Evolutionary conservation across 352 stramenopile genomes (phyloP).

Genomic region (Halophytophthora polymorphica): DNA sequence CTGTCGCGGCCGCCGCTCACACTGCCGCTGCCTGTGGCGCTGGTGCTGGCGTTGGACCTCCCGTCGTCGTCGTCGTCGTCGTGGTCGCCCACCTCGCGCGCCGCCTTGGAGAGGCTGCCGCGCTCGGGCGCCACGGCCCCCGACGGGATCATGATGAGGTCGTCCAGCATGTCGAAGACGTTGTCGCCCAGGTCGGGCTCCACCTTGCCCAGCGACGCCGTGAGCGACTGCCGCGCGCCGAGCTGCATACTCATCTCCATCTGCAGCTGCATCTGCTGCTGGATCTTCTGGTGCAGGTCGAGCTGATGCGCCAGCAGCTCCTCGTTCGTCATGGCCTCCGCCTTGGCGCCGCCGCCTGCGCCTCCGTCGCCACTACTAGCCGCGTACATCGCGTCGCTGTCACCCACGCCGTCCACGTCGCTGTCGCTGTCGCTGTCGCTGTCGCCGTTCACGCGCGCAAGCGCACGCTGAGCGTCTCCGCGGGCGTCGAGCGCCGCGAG

Average conservation of each 20-base stretch:
- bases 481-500: too few species aligned
- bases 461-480: too few species aligned
- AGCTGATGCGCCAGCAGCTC: conserved; percentile 79
- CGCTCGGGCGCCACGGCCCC: conserved; percentile 49
- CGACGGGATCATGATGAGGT: conserved; percentile 81
- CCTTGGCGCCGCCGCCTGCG: conserved; percentile 4
- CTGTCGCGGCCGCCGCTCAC: conserved; percentile 51
- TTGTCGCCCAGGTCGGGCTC: conserved; percentile 81
- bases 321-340: conserved; percentile 63
- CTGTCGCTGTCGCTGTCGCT: conserved; percentile 5
- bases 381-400: conserved; percentile 11
- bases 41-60: too few species aligned
- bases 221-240: conserved; percentile 46
- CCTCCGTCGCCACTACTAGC: conserved; percentile 11
- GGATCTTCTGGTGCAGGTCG: conserved; percentile 80
- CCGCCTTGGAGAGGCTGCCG: conserved; percentile 59
- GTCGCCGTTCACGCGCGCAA: too few species aligned
- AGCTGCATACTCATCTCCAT: conserved; percentile 85
- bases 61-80: conserved; percentile 27
- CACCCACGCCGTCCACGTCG: too few species aligned
- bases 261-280: conserved; percentile 85
- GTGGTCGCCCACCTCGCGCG: conserved; percentile 34
- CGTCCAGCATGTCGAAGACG: conserved; percentile 87
- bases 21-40: conserved; percentile 23
- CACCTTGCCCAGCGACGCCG: conserved; percentile 60